phyloP scores from a whole-genome alignment of 2,329 filamentous ascomycete species.

The Claviceps maximensis region DNA sequence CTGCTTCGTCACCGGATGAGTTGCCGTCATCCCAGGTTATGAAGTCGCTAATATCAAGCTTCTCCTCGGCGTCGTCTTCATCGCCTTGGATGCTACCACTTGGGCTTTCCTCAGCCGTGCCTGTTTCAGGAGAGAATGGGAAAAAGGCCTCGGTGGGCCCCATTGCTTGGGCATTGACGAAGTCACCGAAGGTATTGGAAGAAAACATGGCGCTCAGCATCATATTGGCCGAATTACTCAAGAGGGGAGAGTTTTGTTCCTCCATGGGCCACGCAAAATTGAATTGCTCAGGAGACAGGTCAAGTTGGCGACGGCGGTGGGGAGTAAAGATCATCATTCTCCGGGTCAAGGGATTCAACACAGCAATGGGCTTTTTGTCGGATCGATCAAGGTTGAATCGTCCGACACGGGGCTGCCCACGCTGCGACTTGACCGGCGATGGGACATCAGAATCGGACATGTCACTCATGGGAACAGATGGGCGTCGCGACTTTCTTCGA shows the following conservation, averaged over 20 bases:
- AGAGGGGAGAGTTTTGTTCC: slow-evolving; percentile 38
- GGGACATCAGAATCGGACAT: slow-evolving; percentile 38
- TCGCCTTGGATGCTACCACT: slow-evolving; percentile 29
- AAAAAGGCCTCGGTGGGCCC: slow-evolving; percentile 68
- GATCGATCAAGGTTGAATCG: slow-evolving; percentile 41
- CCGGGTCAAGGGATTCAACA: slow-evolving; percentile 41
- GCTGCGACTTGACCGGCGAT: slow-evolving; percentile 30
- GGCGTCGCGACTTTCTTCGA: slow-evolving; percentile 33
- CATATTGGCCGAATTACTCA: slow-evolving; percentile 56
- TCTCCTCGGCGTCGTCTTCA: slow-evolving; percentile 51
- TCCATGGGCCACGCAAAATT: slow-evolving; percentile 32
- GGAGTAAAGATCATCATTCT: slow-evolving; percentile 54
- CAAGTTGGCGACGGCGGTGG: slow-evolving; percentile 32
- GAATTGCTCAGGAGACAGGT: slow-evolving; percentile 42
- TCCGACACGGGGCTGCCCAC: slow-evolving; percentile 40
- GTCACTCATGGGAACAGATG: slow-evolving; percentile 23
- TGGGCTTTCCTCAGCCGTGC: slow-evolving; percentile 36
- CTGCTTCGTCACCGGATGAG: slow-evolving; percentile 46
- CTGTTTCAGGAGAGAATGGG: slow-evolving; percentile 49
- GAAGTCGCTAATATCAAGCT: slow-evolving; percentile 57
- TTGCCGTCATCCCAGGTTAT: slow-evolving; percentile 51
- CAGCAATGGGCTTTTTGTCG: slow-evolving; percentile 43
- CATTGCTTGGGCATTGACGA: slow-evolving; percentile 51
- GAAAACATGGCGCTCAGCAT: slow-evolving; percentile 66
- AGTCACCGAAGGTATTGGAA: slow-evolving; percentile 40